phyloP scores from a whole-genome alignment of 371 early-diverging fungal genomes.

The Syncephalastrum monosporum region DNA sequence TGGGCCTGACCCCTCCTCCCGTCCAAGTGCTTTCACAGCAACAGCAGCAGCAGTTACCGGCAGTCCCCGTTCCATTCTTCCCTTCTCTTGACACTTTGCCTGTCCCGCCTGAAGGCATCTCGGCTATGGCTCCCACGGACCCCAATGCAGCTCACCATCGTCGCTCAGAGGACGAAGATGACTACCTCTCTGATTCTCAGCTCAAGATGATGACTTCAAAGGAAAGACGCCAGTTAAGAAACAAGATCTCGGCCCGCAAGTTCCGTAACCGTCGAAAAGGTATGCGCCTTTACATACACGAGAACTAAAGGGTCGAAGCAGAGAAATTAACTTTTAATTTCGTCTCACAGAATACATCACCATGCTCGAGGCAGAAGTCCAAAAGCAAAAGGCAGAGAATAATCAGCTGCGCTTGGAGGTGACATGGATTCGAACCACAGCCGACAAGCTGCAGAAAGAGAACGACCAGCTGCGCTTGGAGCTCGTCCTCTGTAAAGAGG shows the following conservation, averaged over 20 bases:
- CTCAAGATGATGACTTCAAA: constrained; percentile 71
- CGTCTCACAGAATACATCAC: constrained; percentile 67
- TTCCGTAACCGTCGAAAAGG: constrained; percentile 88
- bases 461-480: constrained; percentile 38
- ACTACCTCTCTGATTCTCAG: constrained; percentile 32
- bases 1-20: too few relatives aligned
- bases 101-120: too few relatives aligned
- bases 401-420: constrained; percentile 54
- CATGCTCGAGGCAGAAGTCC: constrained; percentile 61
- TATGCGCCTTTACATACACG: constrained; percentile 22
- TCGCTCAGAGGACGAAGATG: constrained; percentile 16
- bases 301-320: neutral
- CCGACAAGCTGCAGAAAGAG: constrained; percentile 31
- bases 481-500: constrained; percentile 20
- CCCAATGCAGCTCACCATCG: neutral
- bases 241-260: constrained; percentile 90
- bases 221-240: constrained; percentile 84
- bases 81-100: too few relatives aligned
- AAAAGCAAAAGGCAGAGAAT: constrained; percentile 54
- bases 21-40: neutral
- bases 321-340: constrained; percentile 12
- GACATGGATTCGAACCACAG: constrained; percentile 29
- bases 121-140: too few relatives aligned
- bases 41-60: too few relatives aligned
- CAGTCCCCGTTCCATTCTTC: too few relatives aligned